Evolutionary conservation across 2,329 filamentous ascomycete genomes (phyloP), one percentile per base, ranked within the genome.

Genomic region (Fusarium ramigenum): DNA sequence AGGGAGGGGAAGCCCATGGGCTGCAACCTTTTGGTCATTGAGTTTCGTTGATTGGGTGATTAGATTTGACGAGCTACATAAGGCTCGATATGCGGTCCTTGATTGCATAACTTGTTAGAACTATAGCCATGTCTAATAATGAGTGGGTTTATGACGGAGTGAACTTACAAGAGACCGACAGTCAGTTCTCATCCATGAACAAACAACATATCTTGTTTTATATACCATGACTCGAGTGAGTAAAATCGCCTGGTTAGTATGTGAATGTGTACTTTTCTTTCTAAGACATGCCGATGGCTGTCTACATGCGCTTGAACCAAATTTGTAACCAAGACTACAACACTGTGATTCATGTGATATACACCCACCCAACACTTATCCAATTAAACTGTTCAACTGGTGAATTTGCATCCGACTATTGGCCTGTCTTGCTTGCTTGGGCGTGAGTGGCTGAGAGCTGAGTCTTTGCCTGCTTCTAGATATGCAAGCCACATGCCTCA

Each of bases 401-500:
- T n/a, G n/a, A n/a, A n/a, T n/a, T 53, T 44, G 23, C 23, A 40
- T 40, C 34, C 9, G 23, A n/a, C 23, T 30, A 40, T 28, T 54
- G 50, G 7, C 10, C 15, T 40, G 62, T 47, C 53, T 68, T 28
- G 18, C 10, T 40, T 68, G 11, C 6, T n/a, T 11, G 9, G 12
- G 30, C 21, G 23, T 62, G n/a, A 69, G 19, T 67, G 56, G 66
- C 46, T 32, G 23, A 18, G 21, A 19, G 25, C 32, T 16, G 23
- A 16, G 21, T 23, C 40, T 30, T 47, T 23, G 63, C 63, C 69
- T 60, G 68, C 23, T 59, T 63, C 16, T 56, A 23, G 6, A 43
- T 52, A 69, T 54, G 64, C 64, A 69, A 59, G 64, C 52, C 64
- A 53, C 18, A 37, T 57, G 15, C 39, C 46, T 36, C 15, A 34